A percentile compares a stretch with the other conserved stretches of the same genome.
Conservation (phyloP, 1,284 basidiomycete species). For the Porodaedalea pini region DNA sequence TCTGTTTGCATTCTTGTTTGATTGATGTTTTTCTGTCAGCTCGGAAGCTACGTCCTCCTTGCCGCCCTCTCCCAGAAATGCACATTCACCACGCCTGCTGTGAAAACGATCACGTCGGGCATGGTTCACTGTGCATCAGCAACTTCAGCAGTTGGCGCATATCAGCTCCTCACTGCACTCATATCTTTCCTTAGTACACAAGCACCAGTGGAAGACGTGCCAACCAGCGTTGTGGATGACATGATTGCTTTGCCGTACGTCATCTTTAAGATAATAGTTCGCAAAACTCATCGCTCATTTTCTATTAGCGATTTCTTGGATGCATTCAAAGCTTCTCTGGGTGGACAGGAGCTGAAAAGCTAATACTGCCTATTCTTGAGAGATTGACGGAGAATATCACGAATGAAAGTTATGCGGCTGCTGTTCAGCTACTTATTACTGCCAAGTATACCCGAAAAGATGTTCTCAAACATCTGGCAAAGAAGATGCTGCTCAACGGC, state of each 20-base stretch:
- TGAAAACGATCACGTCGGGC: slow-evolving; percentile 53
- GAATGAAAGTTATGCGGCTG: background rate
- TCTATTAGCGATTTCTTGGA: slow-evolving; percentile 46
- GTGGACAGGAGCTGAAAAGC: slow-evolving; percentile 56
- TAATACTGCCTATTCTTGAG: slow-evolving; percentile 47
- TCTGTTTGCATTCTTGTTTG: background rate
- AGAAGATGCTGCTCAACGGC: background rate
- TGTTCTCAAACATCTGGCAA: slow-evolving; percentile 7
- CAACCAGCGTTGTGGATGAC: slow-evolving; percentile 38
- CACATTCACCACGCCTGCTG: slow-evolving; percentile 49
- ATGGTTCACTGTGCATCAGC: slow-evolving; percentile 48
- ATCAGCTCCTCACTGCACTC: slow-evolving; percentile 55
- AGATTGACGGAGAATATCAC: slow-evolving; percentile 8
- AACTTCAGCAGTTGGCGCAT: slow-evolving; percentile 29
- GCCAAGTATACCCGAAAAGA: background rate
- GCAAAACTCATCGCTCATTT: background rate
- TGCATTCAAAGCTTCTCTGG: slow-evolving; percentile 41
- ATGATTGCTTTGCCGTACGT: slow-evolving; percentile 43
- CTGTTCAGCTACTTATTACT: slow-evolving; percentile 7
- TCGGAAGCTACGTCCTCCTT: slow-evolving; percentile 71
- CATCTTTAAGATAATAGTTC: background rate
- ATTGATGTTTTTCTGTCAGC: slow-evolving; percentile 37
- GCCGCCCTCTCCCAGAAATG: slow-evolving; percentile 64
- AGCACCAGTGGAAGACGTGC: slow-evolving; percentile 44
- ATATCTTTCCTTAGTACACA: slow-evolving; percentile 60